Evolutionary conservation across 1,284 basidiomycete species (phyloP), one percentile per base, ranked within the genome.

Genomic region (Dichomitus squalens): DNA sequence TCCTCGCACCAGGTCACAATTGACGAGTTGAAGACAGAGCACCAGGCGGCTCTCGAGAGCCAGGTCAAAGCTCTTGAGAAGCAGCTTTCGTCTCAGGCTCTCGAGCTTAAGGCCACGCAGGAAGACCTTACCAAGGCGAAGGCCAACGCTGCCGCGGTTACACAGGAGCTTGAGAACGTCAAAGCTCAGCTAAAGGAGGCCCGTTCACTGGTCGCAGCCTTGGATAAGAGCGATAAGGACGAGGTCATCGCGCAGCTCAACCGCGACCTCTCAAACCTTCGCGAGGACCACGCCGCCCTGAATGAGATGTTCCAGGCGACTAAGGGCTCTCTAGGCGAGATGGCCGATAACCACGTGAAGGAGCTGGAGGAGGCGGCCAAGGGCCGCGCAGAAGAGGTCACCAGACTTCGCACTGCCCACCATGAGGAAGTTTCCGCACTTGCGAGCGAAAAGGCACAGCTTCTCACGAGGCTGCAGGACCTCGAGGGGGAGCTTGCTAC

Each of bases 111-210:
- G 68, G 92, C 90, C 8, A 91, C 92, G 0, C 84, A 87, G 66
- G 90, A 93, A 59, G 92, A 93, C 67, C 83, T 93, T 36, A 69
- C 79, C 1, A 93, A 92, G 74, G 80, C 88, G 7, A 93, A 93
- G 72, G 69, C 79, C 1, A 73, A 79, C 16, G 68, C 84, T 12
- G 80, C 84, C 20, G 61, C 79, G 5, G 75, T 83, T 43, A 77
- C 77, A 18, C 69, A 77, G 3, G 87, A 91, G 64, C 72, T 84
- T 12, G 80, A 81, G 54, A 75, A 62, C 9, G 71, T 90, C 34
- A 84, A 79, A 51, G 70, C 76, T 33, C 88, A 92, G 67, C 77
- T 87, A 7, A 87, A 89, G 59, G 82, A 84, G 47, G 82, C 84
- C 21, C 81, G 79, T 41, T 66, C 67, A 41, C 63, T 72, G 31